Evolutionary conservation across 441 rosid species (phyloP), one percentile per base, ranked within the genome.

Genomic region (Gossypium gossypioides): DNA sequence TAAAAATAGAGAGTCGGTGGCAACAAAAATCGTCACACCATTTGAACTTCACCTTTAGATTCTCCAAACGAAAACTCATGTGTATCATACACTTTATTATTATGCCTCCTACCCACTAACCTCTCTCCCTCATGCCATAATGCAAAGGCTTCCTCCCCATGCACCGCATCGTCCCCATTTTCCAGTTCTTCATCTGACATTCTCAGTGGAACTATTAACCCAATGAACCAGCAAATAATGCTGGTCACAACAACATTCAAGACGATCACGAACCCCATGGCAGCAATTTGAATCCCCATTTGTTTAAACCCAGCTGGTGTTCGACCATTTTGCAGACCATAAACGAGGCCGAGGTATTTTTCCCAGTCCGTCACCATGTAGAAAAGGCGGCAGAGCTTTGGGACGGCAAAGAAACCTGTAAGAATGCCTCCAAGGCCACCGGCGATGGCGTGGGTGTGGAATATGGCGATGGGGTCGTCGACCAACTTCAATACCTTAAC

Each of bases 361-460:
- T 84, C 80, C 86, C 88, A 78, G 6, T 79, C 77, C 0, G 85
- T 59, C 0, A 72, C 80, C 80, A 73, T 19, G 79, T 80, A 85
- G 75, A 87, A 84, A 15, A 77, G 63, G 16, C 82, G 87, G 13
- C 86, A 81, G 0, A 88, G 62, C 44, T 81, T 75, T 0, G 89
- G 91, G 5, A 79, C 69, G 15, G 91, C 87, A 1, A 88, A 79
- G 51, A 88, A 25, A 0, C 91, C 91, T 0, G 87, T 77, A 13
- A 85, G 86, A 48, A 85, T 50, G 64, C 91, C 93, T 4, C 91
- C 93, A 0, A 86, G 83, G 78, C 75, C 44, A 3, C 88, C 87
- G 6, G 89, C 85, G 2, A 85, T 56, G 19, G 93, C 89, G 10
- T 88, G 93, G 16, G 89, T 85, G 82, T 86, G 89, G 80, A 88